A percentile compares a stretch with the other conserved stretches of the same genome.
Evolutionary conservation across 192 early-diverging fungal genomes (phyloP).

Genomic region (Chytriomyces confervae): DNA sequence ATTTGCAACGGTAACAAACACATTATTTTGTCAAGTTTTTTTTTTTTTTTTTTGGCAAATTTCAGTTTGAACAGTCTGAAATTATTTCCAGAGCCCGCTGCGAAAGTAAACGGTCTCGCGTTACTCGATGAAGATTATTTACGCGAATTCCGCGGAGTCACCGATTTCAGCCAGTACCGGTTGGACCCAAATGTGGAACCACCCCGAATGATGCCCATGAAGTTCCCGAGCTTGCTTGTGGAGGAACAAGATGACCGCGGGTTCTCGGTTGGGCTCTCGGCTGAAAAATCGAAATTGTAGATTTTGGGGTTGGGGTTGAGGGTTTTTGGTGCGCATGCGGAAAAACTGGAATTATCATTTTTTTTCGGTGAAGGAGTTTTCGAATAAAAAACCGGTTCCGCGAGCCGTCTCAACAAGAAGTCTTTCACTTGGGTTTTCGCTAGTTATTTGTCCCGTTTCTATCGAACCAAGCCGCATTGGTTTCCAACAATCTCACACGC

Average conservation of each 20-base stretch:
- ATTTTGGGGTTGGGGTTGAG: no score
- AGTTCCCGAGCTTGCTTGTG: constrained; percentile 43
- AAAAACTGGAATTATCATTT: no score
- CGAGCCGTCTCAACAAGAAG: no score
- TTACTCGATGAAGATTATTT: constrained; percentile 49
- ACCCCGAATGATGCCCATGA: constrained; percentile 47
- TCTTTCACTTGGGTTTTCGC: no score
- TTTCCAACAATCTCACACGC: no score
- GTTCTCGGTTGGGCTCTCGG: not conserved
- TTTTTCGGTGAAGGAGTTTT: no score
- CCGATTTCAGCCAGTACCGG: constrained; percentile 25
- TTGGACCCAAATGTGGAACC: constrained; percentile 33
- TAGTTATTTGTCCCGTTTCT: no score
- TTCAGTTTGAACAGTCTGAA: not conserved
- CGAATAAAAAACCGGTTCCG: no score
- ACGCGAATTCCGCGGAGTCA: constrained; percentile 30
- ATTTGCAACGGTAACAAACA: constrained; percentile 26
- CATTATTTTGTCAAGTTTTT: not conserved
- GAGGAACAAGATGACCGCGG: constrained; percentile 56
- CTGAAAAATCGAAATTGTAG: not conserved
- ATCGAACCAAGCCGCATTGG: no score
- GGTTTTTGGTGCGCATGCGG: no score
- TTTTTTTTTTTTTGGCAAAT: not conserved
- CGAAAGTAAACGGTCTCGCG: constrained; percentile 37
- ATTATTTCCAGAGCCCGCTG: constrained; percentile 2